Evolutionary conservation across 179 eudicot genomes (phyloP), one percentile per base, ranked within the genome.

Genomic region (Amaranthus tricolor): DNA sequence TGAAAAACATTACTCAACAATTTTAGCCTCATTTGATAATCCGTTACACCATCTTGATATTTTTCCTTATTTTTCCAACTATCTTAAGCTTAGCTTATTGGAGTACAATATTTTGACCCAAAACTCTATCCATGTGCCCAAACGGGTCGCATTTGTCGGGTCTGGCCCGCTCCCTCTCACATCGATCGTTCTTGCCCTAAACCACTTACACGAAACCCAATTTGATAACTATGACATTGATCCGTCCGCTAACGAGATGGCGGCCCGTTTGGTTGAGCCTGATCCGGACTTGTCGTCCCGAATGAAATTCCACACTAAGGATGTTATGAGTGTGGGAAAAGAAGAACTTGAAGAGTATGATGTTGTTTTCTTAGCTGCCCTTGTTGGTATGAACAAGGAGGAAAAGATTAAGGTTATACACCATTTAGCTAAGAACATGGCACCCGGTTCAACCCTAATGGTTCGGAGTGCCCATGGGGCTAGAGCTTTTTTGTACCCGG

Each of bases 401-500:
- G 90, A 80, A 7, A 89, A 90, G 62, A 66, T 78, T 7, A 69
- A 76, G 60, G 86, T 87, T 7, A 81, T 90, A 6, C 85, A 79
- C 9, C 96, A 91, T 72, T 73, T 91, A 69, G 85, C 84, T 0
- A 85, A 80, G 66, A 76, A 89, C 76, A 91, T 91, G 97, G 87
- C 89, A 6, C 91, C 90, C 0, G 89, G 94, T 16, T 88, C 96
- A 7, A 82, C 82, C 64, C 70, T 91, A 60, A 91, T 91, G 96
- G 86, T 91, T 10, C 82, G 97, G 71, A 89, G 94, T 55, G 97
- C 94, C 52, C 97, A 91, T 44, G 97, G 97, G 2, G 90, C 97
- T 14, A 75, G 92, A 14, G 92, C 89, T 31, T 91, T 91, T 66
- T 82, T 91, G 15, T 91, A 91, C 73, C 97, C 97, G 17, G 87